These are phyloP conservation scores for Aspergillus chevalieri DNA, from an alignment of 2,329 filamentous ascomycete genomes.

Conservation along the genomic window DNA sequence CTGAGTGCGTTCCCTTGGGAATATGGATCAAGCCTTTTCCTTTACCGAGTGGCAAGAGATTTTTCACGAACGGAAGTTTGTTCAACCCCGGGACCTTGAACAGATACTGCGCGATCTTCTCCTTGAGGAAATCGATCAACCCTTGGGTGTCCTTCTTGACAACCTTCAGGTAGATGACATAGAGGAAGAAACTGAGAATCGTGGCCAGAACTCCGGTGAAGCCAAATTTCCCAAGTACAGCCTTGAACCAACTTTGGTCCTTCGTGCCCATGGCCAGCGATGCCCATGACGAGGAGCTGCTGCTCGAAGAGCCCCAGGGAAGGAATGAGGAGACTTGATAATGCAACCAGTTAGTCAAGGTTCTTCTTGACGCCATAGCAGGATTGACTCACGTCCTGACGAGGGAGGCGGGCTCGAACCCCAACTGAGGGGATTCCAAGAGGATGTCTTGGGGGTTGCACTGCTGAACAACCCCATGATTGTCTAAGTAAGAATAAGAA, in stretches of 20 bases:
- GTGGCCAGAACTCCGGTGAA: not conserved
- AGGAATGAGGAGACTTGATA: not conserved
- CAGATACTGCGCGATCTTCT: not conserved
- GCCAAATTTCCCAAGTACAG: not conserved
- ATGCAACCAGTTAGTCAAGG: not conserved
- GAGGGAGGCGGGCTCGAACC: not conserved
- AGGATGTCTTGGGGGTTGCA: not conserved
- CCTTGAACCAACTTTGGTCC: not conserved
- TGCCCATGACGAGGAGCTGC: no score
- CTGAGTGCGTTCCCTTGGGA: constrained; percentile 2
- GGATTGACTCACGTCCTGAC: not conserved
- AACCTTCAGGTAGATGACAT: not conserved
- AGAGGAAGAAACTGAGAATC: not conserved
- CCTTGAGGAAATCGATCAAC: not conserved
- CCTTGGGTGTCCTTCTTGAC: not conserved
- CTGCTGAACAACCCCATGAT: not conserved
- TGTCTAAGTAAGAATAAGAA: not conserved
- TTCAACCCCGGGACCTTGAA: not conserved
- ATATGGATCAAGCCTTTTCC: constrained; percentile 1
- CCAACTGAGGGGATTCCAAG: not conserved
- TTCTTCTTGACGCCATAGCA: not conserved
- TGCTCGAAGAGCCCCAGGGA: not conserved
- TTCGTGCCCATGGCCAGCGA: not conserved
- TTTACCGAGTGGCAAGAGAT: not conserved
- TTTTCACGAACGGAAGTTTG: not conserved